Evolutionary conservation across 768 basidiomycete species (phyloP).

Genomic region (Tylopilus sp.): DNA sequence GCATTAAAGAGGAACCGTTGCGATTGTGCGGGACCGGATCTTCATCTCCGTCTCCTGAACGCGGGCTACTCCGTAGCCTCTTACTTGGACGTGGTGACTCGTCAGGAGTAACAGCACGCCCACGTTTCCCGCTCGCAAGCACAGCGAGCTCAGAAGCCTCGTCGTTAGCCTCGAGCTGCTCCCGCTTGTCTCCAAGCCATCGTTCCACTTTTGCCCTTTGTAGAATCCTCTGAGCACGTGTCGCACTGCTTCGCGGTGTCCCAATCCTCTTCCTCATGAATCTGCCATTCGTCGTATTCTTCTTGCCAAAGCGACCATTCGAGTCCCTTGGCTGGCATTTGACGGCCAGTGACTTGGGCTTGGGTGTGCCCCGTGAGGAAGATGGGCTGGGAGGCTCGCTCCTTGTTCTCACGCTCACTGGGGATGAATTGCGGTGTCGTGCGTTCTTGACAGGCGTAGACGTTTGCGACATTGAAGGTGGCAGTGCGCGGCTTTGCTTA

Average conservation of each 20-base stretch:
- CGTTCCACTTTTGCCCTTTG: conserved; percentile 41
- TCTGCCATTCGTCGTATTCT: conserved; percentile 46
- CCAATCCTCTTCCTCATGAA: conserved; percentile 36
- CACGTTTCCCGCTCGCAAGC: conserved; percentile 25
- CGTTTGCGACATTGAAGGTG: conserved; percentile 8
- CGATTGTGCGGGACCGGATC: conserved; percentile 24
- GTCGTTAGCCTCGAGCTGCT: conserved; percentile 11
- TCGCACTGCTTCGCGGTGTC: conserved; percentile 21
- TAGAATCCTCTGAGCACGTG: conserved; percentile 40
- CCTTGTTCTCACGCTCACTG: conserved; percentile 19
- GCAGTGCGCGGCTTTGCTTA: conserved; percentile 7
- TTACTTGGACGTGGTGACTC: conserved; percentile 27
- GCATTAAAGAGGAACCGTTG: conserved; percentile 23
- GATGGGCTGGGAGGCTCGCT: conserved; percentile 24
- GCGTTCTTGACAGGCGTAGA: conserved; percentile 9
- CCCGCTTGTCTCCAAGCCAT: conserved; percentile 33
- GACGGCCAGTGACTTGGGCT: conserved; percentile 42
- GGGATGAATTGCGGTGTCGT: conserved; percentile 16
- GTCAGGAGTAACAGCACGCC: conserved; percentile 18
- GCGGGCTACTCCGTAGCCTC: conserved; percentile 21
- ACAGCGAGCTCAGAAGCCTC: conserved; percentile 7
- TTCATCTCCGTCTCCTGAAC: conserved; percentile 27
- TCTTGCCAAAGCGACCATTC: conserved; percentile 69
- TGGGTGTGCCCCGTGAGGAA: conserved; percentile 25
- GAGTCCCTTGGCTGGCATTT: conserved; percentile 56